These are phyloP conservation scores for Rhynchosporium secalis DNA, from an alignment of 2,329 filamentous ascomycete species.

Conservation along the genomic window DNA sequence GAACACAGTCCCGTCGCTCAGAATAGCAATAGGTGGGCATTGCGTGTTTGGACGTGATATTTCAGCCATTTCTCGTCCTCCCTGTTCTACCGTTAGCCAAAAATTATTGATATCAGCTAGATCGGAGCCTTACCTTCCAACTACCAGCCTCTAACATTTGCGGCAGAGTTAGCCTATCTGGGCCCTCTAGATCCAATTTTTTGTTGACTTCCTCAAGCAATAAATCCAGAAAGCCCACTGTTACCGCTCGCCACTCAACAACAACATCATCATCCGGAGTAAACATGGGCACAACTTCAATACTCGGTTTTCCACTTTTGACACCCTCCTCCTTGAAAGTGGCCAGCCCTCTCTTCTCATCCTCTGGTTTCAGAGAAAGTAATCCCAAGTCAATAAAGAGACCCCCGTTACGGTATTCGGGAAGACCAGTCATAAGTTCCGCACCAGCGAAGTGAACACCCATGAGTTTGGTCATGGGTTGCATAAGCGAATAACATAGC, in stretches of 20 bases:
- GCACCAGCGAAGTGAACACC: constrained; percentile 78
- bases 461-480: constrained; percentile 80
- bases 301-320: constrained; percentile 68
- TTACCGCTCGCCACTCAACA: constrained; percentile 76
- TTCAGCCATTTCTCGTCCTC: constrained; percentile 92
- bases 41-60: constrained; percentile 87
- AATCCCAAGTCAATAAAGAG: constrained; percentile 84
- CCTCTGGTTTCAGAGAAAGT: constrained; percentile 70
- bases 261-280: constrained; percentile 73
- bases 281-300: constrained; percentile 75
- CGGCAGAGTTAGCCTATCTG: constrained; percentile 71
- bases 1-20: constrained; percentile 96
- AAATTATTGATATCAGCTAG: not conserved
- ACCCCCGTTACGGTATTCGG: constrained; percentile 90
- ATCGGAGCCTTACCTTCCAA: constrained; percentile 77
- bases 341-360: constrained; percentile 68
- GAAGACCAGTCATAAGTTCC: constrained; percentile 81
- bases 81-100: constrained; percentile 49
- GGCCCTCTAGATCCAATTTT: constrained; percentile 65
- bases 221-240: constrained; percentile 72
- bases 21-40: constrained; percentile 88
- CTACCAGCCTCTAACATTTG: constrained; percentile 95
- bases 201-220: constrained; percentile 69
- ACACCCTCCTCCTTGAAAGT: constrained; percentile 70
- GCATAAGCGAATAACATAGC: constrained; percentile 92